Evolutionary conservation across 305 asterid genomes (phyloP).

Genomic region (Ruellia speciosa): DNA sequence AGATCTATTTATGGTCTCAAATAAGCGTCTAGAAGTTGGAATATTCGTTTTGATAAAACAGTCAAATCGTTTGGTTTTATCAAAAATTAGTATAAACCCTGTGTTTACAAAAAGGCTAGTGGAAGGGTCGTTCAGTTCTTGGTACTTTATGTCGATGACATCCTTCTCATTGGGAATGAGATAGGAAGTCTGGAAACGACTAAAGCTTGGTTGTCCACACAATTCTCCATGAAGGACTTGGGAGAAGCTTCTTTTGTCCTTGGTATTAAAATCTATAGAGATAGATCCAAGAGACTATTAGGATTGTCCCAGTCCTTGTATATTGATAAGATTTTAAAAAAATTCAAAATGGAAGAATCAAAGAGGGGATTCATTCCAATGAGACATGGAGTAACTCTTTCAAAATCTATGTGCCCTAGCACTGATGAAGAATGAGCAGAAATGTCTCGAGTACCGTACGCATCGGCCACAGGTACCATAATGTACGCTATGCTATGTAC

Average conservation of each 20-base stretch:
- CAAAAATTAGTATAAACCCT: not conserved
- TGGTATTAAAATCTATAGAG: not conserved
- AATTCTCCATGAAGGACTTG: not conserved
- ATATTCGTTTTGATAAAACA: not conserved
- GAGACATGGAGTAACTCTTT: not conserved
- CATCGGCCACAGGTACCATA: not conserved
- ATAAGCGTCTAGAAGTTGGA: constrained; percentile 4
- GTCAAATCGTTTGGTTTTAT: not conserved
- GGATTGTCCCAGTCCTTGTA: not conserved
- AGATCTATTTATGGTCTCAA: not conserved
- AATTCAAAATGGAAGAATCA: not conserved
- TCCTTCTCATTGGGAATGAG: constrained; percentile 1
- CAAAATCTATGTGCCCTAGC: not conserved
- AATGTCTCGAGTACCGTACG: not conserved
- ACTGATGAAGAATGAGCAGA: not conserved
- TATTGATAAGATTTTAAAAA: not conserved
- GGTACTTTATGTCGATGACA: not conserved
- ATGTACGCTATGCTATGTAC: not conserved
- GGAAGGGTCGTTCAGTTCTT: not conserved
- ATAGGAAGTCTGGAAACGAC: not conserved
- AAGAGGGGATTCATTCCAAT: constrained; percentile 1
- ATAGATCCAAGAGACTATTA: not conserved
- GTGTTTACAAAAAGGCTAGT: constrained; percentile 5
- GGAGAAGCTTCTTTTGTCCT: not conserved
- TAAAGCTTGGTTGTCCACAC: not conserved